Percentiles rank a stretch among this genome's conserved stretches.
Conservation (phyloP, 1,284 basidiomycete species). For the Cryptococcus neoformans region DNA sequence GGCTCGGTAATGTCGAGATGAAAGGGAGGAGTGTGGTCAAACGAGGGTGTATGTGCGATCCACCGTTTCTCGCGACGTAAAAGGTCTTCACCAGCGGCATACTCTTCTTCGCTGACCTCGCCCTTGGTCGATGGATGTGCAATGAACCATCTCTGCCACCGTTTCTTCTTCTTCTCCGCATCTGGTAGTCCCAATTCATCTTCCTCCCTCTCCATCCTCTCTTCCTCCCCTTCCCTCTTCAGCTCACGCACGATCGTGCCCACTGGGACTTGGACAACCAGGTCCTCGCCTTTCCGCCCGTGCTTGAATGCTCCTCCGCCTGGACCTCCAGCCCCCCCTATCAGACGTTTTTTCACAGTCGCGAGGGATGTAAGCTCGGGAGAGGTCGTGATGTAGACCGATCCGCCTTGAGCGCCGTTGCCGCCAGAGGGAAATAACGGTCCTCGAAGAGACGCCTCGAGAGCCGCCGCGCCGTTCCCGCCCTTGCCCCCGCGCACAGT, state of each 20-base stretch:
- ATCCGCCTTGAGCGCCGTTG: constrained; percentile 81
- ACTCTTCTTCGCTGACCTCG: constrained; percentile 55
- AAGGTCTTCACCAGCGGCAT: constrained; percentile 67
- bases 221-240: constrained; percentile 54
- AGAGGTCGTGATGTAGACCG: constrained; percentile 76
- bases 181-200: constrained; percentile 22
- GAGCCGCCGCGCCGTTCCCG: constrained; percentile 77
- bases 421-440: constrained; percentile 86
- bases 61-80: constrained; percentile 62
- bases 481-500: constrained; percentile 75
- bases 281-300: constrained; percentile 68
- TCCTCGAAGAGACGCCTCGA: constrained; percentile 72
- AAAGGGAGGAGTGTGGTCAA: constrained; percentile 53
- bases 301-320: constrained; percentile 83
- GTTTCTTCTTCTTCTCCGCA: constrained; percentile 52
- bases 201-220: constrained; percentile 48
- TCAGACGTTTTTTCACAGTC: constrained; percentile 64
- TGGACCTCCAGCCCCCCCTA: constrained; percentile 63
- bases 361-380: constrained; percentile 72
- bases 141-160: constrained; percentile 49
- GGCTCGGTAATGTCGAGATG: constrained; percentile 59
- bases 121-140: constrained; percentile 42
- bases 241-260: constrained; percentile 84
- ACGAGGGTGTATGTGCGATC: constrained; percentile 20
- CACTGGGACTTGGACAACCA: constrained; percentile 74